Evolutionary conservation across 2,329 filamentous ascomycete species (phyloP).

Genomic region (Alternaria metachromatica): DNA sequence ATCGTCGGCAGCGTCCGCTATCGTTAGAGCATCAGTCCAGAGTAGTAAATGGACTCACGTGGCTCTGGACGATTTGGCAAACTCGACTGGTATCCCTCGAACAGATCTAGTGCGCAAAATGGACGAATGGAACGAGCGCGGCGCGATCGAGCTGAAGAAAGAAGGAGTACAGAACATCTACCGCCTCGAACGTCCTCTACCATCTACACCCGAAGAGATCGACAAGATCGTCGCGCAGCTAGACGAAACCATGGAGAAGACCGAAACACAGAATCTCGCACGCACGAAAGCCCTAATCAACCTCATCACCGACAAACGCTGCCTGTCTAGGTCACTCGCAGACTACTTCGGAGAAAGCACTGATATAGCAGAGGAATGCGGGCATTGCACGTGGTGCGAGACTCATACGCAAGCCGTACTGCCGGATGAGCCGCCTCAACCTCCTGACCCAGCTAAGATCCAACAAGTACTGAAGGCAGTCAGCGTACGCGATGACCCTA

Average conservation of each 20-base stretch:
- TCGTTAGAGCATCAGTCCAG: slow-evolving; percentile 53
- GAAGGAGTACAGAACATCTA: slow-evolving; percentile 63
- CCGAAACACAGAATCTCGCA: slow-evolving; percentile 62
- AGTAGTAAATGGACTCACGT: slow-evolving; percentile 55
- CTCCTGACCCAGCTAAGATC: slow-evolving; percentile 53
- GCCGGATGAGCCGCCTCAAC: slow-evolving; percentile 48
- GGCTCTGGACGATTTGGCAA: slow-evolving; percentile 55
- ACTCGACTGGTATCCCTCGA: slow-evolving; percentile 47
- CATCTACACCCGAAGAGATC: slow-evolving; percentile 52
- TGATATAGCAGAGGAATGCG: slow-evolving; percentile 55
- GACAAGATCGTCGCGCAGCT: slow-evolving; percentile 56
- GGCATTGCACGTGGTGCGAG: slow-evolving; percentile 61
- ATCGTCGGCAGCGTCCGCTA: slow-evolving; percentile 53
- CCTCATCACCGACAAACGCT: slow-evolving; percentile 61
- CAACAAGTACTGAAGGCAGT: slow-evolving; percentile 54
- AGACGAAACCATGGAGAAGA: slow-evolving; percentile 58
- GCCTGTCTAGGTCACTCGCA: slow-evolving; percentile 61
- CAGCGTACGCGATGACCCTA: slow-evolving; percentile 61
- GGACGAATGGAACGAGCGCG: slow-evolving; percentile 60
- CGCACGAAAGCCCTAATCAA: slow-evolving; percentile 59
- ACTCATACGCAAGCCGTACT: slow-evolving; percentile 44
- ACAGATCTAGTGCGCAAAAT: slow-evolving; percentile 61
- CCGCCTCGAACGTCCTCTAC: slow-evolving; percentile 57
- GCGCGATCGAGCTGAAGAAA: slow-evolving; percentile 59
- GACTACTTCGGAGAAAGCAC: slow-evolving; percentile 64